Base-by-base conservation (phyloP, 768 basidiomycete species). In the Suillus ampliporus region DNA sequence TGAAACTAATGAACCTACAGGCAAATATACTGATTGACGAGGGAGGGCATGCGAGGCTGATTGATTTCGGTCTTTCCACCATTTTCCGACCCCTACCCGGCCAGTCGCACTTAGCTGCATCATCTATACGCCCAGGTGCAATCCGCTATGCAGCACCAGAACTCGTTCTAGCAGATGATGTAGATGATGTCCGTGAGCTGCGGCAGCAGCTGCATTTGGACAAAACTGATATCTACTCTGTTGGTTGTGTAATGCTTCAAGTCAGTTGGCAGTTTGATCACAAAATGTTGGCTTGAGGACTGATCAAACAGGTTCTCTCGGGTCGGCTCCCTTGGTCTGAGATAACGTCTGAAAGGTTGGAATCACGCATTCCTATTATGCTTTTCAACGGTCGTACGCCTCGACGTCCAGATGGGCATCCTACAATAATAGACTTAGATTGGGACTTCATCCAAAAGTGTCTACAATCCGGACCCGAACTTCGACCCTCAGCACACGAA, bases 171-270 rank as follows among this genome's bases (percentile, higher is more conserved):
- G 15, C 14, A 14, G 47, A 28, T 2, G 8, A 28, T 26, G 8
- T 10, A 14, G 47, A 28, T 2, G 8, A 28, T 26, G 8, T 10
- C 1, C 21, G 2, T 28, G 26, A 26, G 4, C 47, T n/a, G n/a
- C n/a, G n/a, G n/a, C n/a, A n/a, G n/a, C n/a, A n/a, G n/a, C n/a
- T 17, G 26, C 17, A 4, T 13, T 4, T 5, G 15, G 47, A 28
- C 17, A 26, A 26, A 48, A 9, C 0, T 3, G 47, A 48, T 26
- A 48, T 48, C 26, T 48, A 48, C 26, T 48, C 26, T 4, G 26
- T 48, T 28, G 47, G 47, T 48, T 48, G 47, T 48, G 47, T 48
- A 8, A 47, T 47, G 46, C 46, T 47, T 47, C 46, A 47, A 8
- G 46, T 47, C 14, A 26, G 46, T 14, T 26, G 14, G 15, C 15